phyloP scores from a whole-genome alignment of 2,329 filamentous ascomycete species.

The Fusarium miscanthi region DNA sequence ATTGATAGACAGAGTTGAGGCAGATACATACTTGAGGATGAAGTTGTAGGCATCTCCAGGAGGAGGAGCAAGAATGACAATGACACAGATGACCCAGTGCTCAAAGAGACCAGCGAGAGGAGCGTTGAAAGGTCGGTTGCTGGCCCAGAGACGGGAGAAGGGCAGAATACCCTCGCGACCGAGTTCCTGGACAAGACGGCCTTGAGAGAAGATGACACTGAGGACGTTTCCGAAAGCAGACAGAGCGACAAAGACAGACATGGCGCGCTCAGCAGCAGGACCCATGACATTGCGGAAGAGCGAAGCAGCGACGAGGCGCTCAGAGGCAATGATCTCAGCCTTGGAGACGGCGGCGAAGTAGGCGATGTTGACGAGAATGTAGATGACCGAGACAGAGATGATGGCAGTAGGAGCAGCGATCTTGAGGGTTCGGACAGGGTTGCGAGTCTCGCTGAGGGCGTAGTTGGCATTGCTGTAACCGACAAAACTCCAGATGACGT shows the following conservation, averaged over 20 bases:
- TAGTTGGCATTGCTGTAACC: conserved; percentile 78
- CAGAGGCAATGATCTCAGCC: conserved; percentile 62
- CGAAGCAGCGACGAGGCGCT: conserved; percentile 64
- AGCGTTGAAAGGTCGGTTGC: conserved; percentile 72
- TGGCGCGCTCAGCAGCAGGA: conserved; percentile 63
- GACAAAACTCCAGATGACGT: conserved; percentile 77
- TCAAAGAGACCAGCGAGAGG: conserved; percentile 70
- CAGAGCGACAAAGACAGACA: conserved; percentile 74
- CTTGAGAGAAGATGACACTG: conserved; percentile 75
- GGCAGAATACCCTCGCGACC: conserved; percentile 75
- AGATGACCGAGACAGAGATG: conserved; percentile 67
- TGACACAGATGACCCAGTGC: conserved; percentile 72
- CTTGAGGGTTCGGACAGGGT: conserved; percentile 73
- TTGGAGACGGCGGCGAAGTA: conserved; percentile 71
- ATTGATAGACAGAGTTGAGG: too few species aligned
- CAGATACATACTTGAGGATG: conserved; percentile 61
- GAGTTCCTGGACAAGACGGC: conserved; percentile 73
- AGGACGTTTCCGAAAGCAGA: conserved; percentile 76
- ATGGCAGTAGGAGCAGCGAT: conserved; percentile 73
- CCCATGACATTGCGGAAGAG: conserved; percentile 69
- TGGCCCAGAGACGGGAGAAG: conserved; percentile 70
- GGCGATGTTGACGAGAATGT: conserved; percentile 74
- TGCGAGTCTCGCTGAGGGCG: conserved; percentile 71
- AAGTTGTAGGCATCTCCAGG: conserved; percentile 76
- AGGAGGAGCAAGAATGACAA: conserved; percentile 74